Conservation (phyloP, 2,329 filamentous ascomycete genomes). For the Epicoccum sorghinum region DNA sequence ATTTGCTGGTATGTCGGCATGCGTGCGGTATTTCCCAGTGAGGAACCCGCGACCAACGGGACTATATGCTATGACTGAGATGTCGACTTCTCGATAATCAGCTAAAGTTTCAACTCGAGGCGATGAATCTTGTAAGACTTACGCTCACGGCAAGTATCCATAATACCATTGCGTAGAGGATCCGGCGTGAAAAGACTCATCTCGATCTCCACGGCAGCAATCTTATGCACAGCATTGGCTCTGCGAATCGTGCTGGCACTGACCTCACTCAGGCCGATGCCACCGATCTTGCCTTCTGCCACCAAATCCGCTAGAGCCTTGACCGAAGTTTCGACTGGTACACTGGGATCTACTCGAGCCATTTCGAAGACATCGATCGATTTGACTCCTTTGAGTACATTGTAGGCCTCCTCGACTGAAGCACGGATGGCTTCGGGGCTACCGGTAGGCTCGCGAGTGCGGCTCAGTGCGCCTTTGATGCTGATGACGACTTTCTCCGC, state of each 20-base stretch:
- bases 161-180: slow-evolving; percentile 64
- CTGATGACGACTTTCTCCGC: slow-evolving; percentile 56
- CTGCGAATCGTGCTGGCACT: slow-evolving; percentile 54
- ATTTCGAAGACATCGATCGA: slow-evolving; percentile 56
- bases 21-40: slow-evolving; percentile 4
- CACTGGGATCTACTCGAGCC: slow-evolving; percentile 52
- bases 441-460: slow-evolving; percentile 47
- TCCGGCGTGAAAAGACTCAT: slow-evolving; percentile 63
- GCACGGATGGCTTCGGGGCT: slow-evolving; percentile 48
- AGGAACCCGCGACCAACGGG: slow-evolving; percentile 68
- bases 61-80: slow-evolving; percentile 71
- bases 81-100: slow-evolving; percentile 51
- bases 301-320: slow-evolving; percentile 47
- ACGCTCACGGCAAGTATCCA: slow-evolving; percentile 52
- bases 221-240: slow-evolving; percentile 59
- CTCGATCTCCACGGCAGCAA: slow-evolving; percentile 66
- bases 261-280: slow-evolving; percentile 54
- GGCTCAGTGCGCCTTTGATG: slow-evolving; percentile 55
- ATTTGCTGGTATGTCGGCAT: slow-evolving; percentile 52
- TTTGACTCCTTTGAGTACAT: slow-evolving; percentile 54
- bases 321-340: slow-evolving; percentile 54
- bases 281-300: slow-evolving; percentile 52
- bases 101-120: too few species aligned
- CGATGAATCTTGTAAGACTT: not conserved
- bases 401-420: slow-evolving; percentile 54